Evolutionary conservation across 108 stramenopile species (phyloP), one percentile per base, ranked within the genome.

Genomic region (Epithemia pelagica): DNA sequence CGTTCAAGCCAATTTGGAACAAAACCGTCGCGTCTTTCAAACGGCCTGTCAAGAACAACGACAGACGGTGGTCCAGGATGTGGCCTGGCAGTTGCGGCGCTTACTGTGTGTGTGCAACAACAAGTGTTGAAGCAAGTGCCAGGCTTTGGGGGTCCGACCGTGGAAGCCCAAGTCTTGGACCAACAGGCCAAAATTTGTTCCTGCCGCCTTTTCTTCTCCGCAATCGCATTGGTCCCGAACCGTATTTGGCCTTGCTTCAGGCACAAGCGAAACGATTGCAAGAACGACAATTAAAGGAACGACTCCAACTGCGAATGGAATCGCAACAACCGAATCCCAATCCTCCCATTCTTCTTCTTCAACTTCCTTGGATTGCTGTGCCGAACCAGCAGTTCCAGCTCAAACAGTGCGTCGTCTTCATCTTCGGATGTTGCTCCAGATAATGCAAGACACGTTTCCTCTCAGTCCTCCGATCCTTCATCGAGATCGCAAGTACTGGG

Each of bases 141-240:
- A 19, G 81, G 81, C 22, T 94, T 94, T 71, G 70, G 79, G 27
- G 87, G 89, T n/a, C 86, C 92, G 19, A 84, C 89, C 0, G 86
- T 87, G 3, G 92, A 94, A 66, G 72, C 78, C 19, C 3, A 56
- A 1, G 75, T 77, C 30, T 68, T 94, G 21, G 56, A 74, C 2
- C 62, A 74, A 19, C 92, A 94, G 61, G 53, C 88, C 7, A 82
- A 74, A 66, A 76, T 94, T 22, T 94, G 92, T 37, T 76, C 86
- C 30, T 70, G 86, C 92, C 2, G 92, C 92, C 0, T 94, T 94
- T 63, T 90, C n/a, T 79, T 65, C 71, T 94, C 23, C 74, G 87
- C 52, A 71, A 73, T 1, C 67, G 84, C 58, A 83, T 94, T 25
- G 88, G 88, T 22, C 86, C 89, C 51, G 69, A 68, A 20, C 78